A percentile compares a stretch with the other conserved stretches of the same genome.
These are phyloP conservation scores for Obelidium mucronatum DNA, from an alignment of 192 early-diverging fungal species.

Conservation along the genomic window DNA sequence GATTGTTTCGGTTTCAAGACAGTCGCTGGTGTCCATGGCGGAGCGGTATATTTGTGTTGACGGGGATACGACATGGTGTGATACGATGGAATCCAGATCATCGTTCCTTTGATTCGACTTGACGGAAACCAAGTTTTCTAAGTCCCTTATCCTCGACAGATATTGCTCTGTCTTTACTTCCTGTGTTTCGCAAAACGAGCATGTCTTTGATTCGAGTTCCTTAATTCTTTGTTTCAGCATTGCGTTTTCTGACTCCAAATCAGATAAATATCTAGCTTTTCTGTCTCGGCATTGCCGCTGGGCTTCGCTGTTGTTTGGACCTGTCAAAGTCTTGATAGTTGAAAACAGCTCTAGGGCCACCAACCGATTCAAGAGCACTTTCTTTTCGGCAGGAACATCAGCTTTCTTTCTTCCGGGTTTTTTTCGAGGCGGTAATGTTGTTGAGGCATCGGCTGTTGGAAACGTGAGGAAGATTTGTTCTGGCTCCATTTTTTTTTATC, in stretches of 20 bases:
- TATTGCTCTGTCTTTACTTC: neutral
- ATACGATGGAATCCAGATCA: neutral
- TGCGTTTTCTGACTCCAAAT: neutral
- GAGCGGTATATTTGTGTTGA: neutral
- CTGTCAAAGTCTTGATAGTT: neutral
- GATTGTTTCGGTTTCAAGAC: neutral
- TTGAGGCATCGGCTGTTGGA: neutral
- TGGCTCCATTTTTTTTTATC: neutral
- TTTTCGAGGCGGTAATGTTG: neutral
- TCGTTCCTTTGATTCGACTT: neutral
- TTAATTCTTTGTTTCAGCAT: neutral
- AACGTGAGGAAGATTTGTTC: neutral
- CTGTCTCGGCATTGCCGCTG: neutral
- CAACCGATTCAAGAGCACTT: neutral
- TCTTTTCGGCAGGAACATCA: neutral
- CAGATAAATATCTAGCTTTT: neutral
- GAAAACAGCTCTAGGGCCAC: neutral
- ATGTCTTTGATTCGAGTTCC: neutral
- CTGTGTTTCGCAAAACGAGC: neutral
- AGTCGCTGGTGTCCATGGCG: neutral
- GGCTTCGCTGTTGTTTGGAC: neutral
- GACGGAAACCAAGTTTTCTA: too few relatives aligned
- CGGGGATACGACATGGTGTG: neutral
- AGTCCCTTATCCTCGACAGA: too few relatives aligned
- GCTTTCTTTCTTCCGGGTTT: neutral